Base-by-base conservation (phyloP, 306 rosid genomes). In the Glycine latifolia region DNA sequence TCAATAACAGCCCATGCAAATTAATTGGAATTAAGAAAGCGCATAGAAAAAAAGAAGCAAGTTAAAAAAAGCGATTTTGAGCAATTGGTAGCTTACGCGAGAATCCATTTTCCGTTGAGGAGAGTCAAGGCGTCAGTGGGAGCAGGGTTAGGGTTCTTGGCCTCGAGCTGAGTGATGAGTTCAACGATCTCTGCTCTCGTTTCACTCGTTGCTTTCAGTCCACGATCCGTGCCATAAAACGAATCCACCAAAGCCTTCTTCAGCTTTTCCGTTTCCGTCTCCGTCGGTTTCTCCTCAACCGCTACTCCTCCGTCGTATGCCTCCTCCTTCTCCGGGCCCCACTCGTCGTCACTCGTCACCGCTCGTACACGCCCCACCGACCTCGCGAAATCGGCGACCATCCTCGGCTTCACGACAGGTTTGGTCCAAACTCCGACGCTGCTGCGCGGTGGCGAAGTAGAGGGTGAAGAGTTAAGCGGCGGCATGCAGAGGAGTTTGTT, bases 61-160 rank as follows among this genome's bases (percentile, higher is more conserved):
- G 44, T 41, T 35, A 4, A 35, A 3, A 35, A 0, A 26, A 35
- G 39, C 4, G 4, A 35, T 35, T 35, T 35, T 35, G 39, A 3
- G 39, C 3, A 47, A 7, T 33, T 10, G 8, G 43, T 35, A 3
- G 47, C 31, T 26, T 26, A 26, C 31, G 31, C 93, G 6, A 95
- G 96, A 88, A 95, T 91, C 99, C 98, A 95, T 79, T 91, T 95
- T 54, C 98, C 99, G 59, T 93, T 93, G 61, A 95, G 97, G 26
- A 93, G 84, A 76, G 91, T 31, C 81, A 93, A 75, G n/a, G 96
- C 98, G 35, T 95, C 98, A 0, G 95, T 90, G 54, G 99, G 97
- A 15, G 94, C 97, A 53, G 99, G 93, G 15, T 83, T 95, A 0
- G 98, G 99, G 68, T 95, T 91, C 77, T 83, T 87, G 11, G 92